These are phyloP conservation scores for Telfairia occidentalis DNA, from an alignment of 331 rosid species.

Conservation along the genomic window DNA sequence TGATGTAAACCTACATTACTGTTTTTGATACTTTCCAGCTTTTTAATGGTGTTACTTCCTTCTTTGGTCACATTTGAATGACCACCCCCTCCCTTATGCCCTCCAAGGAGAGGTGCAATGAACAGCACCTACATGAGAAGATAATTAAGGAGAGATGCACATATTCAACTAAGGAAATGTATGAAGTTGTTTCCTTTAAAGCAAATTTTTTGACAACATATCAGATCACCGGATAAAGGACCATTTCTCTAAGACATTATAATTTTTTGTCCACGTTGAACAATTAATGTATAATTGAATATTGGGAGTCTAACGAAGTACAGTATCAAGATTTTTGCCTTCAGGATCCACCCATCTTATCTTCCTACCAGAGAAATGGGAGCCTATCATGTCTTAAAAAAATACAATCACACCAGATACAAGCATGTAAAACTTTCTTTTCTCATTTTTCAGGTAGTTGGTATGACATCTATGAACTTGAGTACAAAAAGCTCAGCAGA, in stretches of 20 bases:
- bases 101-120: constrained; percentile 52
- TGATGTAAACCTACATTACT: constrained; percentile 13
- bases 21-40: constrained; percentile 33
- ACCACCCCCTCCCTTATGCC: constrained; percentile 19
- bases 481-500: background rate
- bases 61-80: constrained; percentile 23
- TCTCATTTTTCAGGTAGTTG: background rate
- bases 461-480: background rate
- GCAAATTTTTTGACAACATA: background rate
- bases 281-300: background rate
- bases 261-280: background rate
- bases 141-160: constrained; percentile 10
- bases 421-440: background rate
- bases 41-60: constrained; percentile 26
- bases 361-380: background rate
- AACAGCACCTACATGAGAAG: constrained; percentile 49
- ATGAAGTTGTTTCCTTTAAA: background rate
- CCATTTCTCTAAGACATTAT: background rate
- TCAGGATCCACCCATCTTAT: background rate
- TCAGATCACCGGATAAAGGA: background rate
- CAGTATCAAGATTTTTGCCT: background rate
- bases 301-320: background rate
- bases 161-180: background rate
- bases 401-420: background rate
- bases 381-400: background rate